Evolutionary conservation across 345 rosid genomes (phyloP), one percentile per base, ranked within the genome.

Genomic region (Heritiera fomes): DNA sequence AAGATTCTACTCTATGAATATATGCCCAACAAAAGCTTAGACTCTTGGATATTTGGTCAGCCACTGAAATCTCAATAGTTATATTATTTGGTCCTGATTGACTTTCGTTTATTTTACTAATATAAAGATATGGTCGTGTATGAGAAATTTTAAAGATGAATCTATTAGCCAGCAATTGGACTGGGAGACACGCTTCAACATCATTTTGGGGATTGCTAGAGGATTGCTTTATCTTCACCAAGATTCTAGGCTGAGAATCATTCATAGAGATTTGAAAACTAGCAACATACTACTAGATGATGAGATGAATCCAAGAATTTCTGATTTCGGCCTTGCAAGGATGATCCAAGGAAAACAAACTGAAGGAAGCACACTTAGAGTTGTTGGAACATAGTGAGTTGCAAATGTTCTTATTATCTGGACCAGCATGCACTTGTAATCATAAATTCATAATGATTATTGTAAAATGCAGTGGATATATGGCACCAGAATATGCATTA

Each of bases 1-100:
- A 84, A 82, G 81, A 87, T 91, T 80, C 59, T 91, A 40, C 70
- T 91, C 34, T 91, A 91, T 62, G 93, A 91, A 61, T 91, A 88
- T 77, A 83, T 91, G 91, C 87, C 86, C 46, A 88, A 91, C 86
- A 89, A 80, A 84, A 91, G 90, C 84, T 78, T 89, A 79, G 94
- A 89, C 79, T 84, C 74, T 75, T 88, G 80, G 59, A 79, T 91
- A 13, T 91, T 90, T 46, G 87, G 93, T 90, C 40, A 73, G 89
- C 23, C 6, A n/a, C 17, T 23, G 28, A 23, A 23, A 23, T 72
- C 28, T 6, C 6, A 59, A 20, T 12, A 1, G 13, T 20, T 59
- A 59, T n/a, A 32, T 8, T 56, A 6, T 56, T 18, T 18, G 61
- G n/a, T 56, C 23, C 8, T 56, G 28, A 7, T 56, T n/a, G 63